These are phyloP conservation scores for Nicotiana paniculata DNA, from an alignment of 257 asterid species.

Conservation along the genomic window DNA sequence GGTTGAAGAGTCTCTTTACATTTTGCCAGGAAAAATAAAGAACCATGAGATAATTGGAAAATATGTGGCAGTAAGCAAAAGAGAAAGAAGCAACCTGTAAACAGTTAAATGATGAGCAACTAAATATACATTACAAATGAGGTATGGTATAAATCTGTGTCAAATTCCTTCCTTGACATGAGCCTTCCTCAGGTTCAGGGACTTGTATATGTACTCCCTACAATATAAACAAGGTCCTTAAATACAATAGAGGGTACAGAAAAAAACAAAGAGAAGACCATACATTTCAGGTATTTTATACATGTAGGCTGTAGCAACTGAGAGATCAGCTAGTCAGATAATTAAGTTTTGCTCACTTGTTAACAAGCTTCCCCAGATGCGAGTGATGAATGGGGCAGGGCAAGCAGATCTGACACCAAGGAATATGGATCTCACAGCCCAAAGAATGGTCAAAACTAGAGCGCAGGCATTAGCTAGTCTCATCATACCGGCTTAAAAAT, in stretches of 20 bases:
- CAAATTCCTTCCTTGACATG: neutral
- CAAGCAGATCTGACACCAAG: neutral
- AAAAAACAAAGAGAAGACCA: neutral
- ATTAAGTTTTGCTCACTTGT: neutral
- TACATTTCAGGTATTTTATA: neutral
- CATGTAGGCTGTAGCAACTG: neutral
- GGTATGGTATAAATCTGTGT: neutral
- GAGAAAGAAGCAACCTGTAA: neutral
- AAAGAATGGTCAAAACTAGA: neutral
- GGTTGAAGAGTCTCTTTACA: neutral
- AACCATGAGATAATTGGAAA: neutral
- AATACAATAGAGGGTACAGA: neutral
- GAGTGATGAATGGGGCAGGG: neutral
- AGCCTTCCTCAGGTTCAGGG: neutral
- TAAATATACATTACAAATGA: neutral
- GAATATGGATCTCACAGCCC: neutral
- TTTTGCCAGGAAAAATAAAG: neutral
- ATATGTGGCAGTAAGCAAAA: neutral
- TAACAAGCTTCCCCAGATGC: neutral
- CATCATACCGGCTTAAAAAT: conserved; percentile 54
- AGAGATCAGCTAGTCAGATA: neutral
- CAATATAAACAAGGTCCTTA: neutral
- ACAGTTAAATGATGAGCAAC: neutral
- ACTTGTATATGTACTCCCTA: neutral
- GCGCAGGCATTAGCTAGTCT: neutral